Evolutionary conservation across 169 alveolate species (phyloP), one percentile per base, ranked within the genome.

Genomic region (Plasmodium relictum): DNA sequence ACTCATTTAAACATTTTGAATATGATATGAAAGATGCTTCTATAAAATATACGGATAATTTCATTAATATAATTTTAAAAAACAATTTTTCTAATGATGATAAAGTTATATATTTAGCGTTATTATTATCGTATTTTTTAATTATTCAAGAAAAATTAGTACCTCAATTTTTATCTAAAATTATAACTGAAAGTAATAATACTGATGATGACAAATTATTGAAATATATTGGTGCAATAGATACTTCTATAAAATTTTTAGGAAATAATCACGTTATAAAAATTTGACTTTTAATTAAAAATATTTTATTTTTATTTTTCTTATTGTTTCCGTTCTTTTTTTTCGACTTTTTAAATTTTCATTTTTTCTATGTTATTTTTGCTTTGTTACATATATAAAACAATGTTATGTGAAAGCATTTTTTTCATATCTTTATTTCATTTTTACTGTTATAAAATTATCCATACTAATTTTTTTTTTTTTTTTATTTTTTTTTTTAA

Each of bases 141-240:
- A 83, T 68, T 41, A 73, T 61, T 10, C 80, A 83, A 31, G 63
- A 37, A 14, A 50, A 50, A 50, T 44, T 63, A 26, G 41, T 42
- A 9, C 89, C 89, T 12, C 73, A 73, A 45, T 73, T 73, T 73
- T 73, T 73, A 58, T 42, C 44, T 4, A 18, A 41, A 73, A 73
- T 73, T 73, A 73, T 18, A 56, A 59, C 63, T 42, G 70, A 52
- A 59, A n/a, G 59, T 42, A 56, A 24, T 10, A 56, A 58, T 39
- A 44, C 14, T 22, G 9, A 52, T 31, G 70, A 72, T 2, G 58
- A 59, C 22, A 45, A 22, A 9, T 24, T 72, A 24, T 20, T 50
- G 39, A 72, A 72, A 42, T 54, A 50, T 52, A 61, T 61, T 22
- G 70, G 70, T 14, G 24, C 86, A 6, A 69, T 72, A 52, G 48